Evolutionary conservation across 768 basidiomycete genomes (phyloP), one percentile per base, ranked within the genome.

Genomic region (Clitopilus passeckerianus): DNA sequence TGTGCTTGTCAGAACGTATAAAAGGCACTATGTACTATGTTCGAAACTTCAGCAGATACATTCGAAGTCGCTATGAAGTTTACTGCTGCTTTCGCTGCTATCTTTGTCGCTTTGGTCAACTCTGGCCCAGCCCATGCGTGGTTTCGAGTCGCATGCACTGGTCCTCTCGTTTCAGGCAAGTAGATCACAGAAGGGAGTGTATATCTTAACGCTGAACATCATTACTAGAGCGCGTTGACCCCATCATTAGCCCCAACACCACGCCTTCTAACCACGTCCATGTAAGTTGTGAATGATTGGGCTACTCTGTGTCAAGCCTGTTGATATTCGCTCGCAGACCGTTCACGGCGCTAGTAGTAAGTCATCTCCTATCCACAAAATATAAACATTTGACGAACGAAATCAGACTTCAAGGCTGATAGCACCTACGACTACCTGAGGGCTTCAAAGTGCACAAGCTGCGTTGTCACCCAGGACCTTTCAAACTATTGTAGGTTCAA

Each of bases 71-170:
- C 37, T 41, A 65, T 65, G 64, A 65, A 63, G 54, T 33, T 41
- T 22, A 56, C 54, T 53, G 30, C 57, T 43, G 59, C 62, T 24
- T 56, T 65, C 10, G 46, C 58, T 9, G 61, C 63, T 24, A 54
- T 65, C 23, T 35, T 65, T 7, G 59, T 64, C 10, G 52, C 59
- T 59, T 56, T 69, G 53, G 46, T 60, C 22, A 63, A 59, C 33
- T 63, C 66, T 20, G 55, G 64, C 24, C 53, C 63, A 27, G 64
- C 63, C 16, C 58, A 71, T 57, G 74, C 74, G 5, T 79, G 75
- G 77, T 77, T 79, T 62, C 74, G 75, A 34, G 73, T 77, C 52
- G 68, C 74, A 5, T 78, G 77, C 57, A 74, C 75, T 10, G 66
- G 60, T 18, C 76, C 77, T 16, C 67, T 77, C 44, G 75, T 79